Conservation (phyloP, 2,329 filamentous ascomycete species). For the Fusarium sp. region DNA sequence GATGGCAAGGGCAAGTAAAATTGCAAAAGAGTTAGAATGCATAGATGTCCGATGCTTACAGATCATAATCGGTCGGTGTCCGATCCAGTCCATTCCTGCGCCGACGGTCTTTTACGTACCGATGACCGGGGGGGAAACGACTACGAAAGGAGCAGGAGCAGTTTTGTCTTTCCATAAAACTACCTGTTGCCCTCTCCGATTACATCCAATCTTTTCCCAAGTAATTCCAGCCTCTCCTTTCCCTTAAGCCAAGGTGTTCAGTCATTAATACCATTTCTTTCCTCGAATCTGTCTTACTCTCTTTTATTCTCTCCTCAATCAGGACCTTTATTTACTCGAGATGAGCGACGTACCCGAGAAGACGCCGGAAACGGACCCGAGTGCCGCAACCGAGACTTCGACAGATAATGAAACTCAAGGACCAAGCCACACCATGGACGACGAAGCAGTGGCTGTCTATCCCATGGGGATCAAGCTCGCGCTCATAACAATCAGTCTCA, state of each 20-base stretch:
- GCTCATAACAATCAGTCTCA: neutral
- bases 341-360: neutral
- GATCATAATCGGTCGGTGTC: neutral
- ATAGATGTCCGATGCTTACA: too few species aligned
- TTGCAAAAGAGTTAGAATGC: too few species aligned
- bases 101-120: too few species aligned
- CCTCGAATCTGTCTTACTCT: neutral
- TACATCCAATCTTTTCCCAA: too few species aligned
- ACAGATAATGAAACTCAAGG: neutral
- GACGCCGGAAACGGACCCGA: neutral
- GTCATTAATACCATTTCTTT: neutral
- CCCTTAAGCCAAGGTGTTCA: neutral
- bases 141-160: too few species aligned
- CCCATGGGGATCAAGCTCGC: neutral
- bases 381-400: neutral
- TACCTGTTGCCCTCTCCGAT: too few species aligned
- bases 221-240: neutral
- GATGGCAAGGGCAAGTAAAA: too few species aligned
- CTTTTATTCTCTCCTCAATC: neutral
- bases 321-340: neutral
- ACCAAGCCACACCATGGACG: neutral
- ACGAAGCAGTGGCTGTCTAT: neutral
- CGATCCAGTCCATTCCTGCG: neutral
- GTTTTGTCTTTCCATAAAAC: too few species aligned
- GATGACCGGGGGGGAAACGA: too few species aligned